phyloP scores from a whole-genome alignment of 225 moss, liverwort and hornwort genomes.

The Physcomitrium patens region DNA sequence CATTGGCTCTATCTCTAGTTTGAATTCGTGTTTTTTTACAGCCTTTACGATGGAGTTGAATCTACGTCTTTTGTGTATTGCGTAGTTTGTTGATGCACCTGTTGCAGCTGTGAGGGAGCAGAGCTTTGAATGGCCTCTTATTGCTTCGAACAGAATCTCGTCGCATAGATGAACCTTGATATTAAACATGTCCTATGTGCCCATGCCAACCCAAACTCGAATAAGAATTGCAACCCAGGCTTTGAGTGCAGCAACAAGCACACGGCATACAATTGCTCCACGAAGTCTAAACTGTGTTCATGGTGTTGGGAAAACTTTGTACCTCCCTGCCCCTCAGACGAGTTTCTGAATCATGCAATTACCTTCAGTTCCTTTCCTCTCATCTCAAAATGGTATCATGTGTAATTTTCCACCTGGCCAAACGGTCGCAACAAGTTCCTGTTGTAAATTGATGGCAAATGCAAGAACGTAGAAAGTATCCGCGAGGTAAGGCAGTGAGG shows the following conservation, averaged over 20 bases:
- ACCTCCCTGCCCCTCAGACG: background rate
- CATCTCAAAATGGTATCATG: background rate
- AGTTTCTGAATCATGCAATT: background rate
- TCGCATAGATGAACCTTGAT: background rate
- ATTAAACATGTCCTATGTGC: background rate
- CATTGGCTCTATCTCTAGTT: background rate
- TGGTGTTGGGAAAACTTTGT: background rate
- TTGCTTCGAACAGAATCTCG: background rate
- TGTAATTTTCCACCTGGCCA: background rate
- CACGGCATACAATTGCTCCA: background rate
- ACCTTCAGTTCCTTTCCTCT: background rate
- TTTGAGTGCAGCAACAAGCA: background rate
- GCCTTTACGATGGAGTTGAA: background rate
- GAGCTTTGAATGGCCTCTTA: background rate
- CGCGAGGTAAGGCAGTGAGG: background rate
- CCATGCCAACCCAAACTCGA: background rate
- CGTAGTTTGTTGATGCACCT: background rate
- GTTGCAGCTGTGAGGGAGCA: background rate
- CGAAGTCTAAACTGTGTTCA: background rate
- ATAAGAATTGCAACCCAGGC: background rate
- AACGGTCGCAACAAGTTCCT: background rate
- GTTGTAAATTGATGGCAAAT: background rate
- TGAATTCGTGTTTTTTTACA: background rate
- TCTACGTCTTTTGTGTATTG: background rate
- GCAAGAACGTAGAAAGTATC: background rate